Percentiles rank a stretch among this genome's conserved stretches.
Conservation (phyloP, 2,329 filamentous ascomycete genomes). For the Claviceps spartinae region DNA sequence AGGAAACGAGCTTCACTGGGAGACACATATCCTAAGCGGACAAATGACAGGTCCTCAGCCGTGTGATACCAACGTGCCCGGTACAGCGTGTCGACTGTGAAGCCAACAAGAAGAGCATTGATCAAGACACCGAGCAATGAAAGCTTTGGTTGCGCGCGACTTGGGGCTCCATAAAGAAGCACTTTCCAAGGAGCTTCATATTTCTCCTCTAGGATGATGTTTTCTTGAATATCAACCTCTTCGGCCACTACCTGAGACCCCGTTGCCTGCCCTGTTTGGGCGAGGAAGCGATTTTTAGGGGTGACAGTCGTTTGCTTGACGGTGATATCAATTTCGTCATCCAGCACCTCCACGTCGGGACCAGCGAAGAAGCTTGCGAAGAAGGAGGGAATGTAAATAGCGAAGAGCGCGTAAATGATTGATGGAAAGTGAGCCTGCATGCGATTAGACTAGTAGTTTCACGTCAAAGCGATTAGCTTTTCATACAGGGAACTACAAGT, state of each 20-base stretch:
- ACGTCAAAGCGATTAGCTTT: not conserved
- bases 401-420: slow-evolving; percentile 47
- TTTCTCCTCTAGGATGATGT: slow-evolving; percentile 43
- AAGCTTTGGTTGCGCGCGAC: slow-evolving; percentile 49
- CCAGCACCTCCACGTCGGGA: slow-evolving; percentile 42
- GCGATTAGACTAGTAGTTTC: slow-evolving; percentile 4
- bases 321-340: slow-evolving; percentile 45
- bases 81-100: slow-evolving; percentile 67
- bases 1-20: slow-evolving; percentile 66
- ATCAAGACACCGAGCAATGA: slow-evolving; percentile 57
- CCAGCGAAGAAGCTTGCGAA: slow-evolving; percentile 43
- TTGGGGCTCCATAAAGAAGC: slow-evolving; percentile 64
- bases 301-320: slow-evolving; percentile 32
- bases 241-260: slow-evolving; percentile 26
- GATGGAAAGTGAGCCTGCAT: slow-evolving; percentile 31
- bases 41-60: slow-evolving; percentile 66
- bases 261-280: slow-evolving; percentile 20
- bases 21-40: slow-evolving; percentile 77
- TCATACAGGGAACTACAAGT: slow-evolving; percentile 23
- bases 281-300: slow-evolving; percentile 13
- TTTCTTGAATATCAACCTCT: slow-evolving; percentile 50
- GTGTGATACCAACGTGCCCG: slow-evolving; percentile 57
- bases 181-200: slow-evolving; percentile 46
- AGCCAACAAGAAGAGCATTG: slow-evolving; percentile 54
- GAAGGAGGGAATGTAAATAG: slow-evolving; percentile 52